Evolutionary conservation across 2,329 filamentous ascomycete genomes (phyloP).

Genomic region (Trichophyton equinum): DNA sequence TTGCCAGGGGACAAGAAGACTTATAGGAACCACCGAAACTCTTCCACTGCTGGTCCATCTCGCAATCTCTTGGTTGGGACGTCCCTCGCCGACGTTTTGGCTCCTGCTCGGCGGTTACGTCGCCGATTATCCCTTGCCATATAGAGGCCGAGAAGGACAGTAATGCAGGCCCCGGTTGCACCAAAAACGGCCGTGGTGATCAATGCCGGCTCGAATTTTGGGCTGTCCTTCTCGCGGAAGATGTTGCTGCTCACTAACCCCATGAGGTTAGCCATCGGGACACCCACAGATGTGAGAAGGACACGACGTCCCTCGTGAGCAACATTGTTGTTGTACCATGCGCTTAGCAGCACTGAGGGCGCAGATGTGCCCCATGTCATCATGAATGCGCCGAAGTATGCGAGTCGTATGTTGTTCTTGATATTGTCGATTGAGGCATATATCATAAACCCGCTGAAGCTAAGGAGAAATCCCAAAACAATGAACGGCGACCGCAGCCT

Average conservation of each 20-base stretch:
- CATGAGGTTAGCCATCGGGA: conserved; percentile 66
- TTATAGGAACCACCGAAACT: conserved; percentile 47
- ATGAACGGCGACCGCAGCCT: conserved; percentile 64
- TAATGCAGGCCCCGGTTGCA: conserved; percentile 44
- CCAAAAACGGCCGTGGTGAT: conserved; percentile 54
- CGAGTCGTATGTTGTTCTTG: conserved; percentile 43
- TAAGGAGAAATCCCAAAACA: conserved; percentile 58
- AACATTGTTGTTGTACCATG: conserved; percentile 75
- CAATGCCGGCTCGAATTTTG: conserved; percentile 54
- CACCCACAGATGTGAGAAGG: conserved; percentile 56
- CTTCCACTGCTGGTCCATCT: conserved; percentile 41
- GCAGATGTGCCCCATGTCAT: conserved; percentile 71
- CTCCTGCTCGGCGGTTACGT: conserved; percentile 45
- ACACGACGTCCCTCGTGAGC: conserved; percentile 62
- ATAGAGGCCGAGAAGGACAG: conserved; percentile 45
- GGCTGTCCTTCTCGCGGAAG: conserved; percentile 50
- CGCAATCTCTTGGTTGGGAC: conserved; percentile 45
- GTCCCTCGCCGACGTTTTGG: conserved; percentile 43
- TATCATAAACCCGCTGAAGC: conserved; percentile 66
- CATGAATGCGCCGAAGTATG: conserved; percentile 68
- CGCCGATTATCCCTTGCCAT: conserved; percentile 55
- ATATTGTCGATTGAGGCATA: conserved; percentile 59
- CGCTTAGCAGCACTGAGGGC: conserved; percentile 55
- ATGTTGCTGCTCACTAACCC: conserved; percentile 58
- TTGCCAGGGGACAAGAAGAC: not conserved